Conservation (phyloP, 495 filamentous ascomycete genomes). For the Trypethelium eluteriae region DNA sequence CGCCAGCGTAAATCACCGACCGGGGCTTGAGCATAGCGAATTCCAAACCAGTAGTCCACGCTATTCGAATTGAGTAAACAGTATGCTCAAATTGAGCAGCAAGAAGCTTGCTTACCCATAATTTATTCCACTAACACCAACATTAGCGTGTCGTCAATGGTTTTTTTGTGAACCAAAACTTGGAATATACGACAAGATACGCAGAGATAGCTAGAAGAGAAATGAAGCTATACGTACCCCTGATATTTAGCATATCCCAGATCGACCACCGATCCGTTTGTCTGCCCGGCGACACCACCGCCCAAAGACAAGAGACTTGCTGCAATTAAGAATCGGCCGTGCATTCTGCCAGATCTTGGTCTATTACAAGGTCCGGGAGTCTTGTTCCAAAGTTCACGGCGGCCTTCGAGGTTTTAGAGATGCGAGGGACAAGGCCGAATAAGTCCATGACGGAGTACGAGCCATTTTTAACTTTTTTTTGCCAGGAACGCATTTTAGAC, state of each 20-base stretch:
- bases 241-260: slow-evolving; percentile 25
- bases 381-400: not conserved
- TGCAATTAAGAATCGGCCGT: not conserved
- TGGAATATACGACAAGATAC: too few species aligned
- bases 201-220: too few species aligned
- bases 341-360: not conserved
- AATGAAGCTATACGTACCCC: slow-evolving; percentile 5
- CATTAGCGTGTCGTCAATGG: not conserved
- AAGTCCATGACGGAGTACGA: not conserved
- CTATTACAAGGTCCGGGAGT: not conserved
- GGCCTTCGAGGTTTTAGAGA: not conserved
- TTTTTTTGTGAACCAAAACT: too few species aligned
- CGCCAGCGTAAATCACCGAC: slow-evolving; percentile 24
- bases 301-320: not conserved
- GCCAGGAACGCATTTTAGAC: not conserved
- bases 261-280: slow-evolving; percentile 20
- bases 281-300: slow-evolving; percentile 5
- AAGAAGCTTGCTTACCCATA: slow-evolving; percentile 18
- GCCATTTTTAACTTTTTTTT: not conserved
- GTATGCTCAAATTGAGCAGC: not conserved
- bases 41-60: slow-evolving; percentile 23
- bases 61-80: slow-evolving; percentile 12
- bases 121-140: slow-evolving; percentile 11
- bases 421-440: not conserved
- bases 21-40: slow-evolving; percentile 24